phyloP scores from a whole-genome alignment of 2,329 filamentous ascomycete genomes.

The Botryotinia convoluta region DNA sequence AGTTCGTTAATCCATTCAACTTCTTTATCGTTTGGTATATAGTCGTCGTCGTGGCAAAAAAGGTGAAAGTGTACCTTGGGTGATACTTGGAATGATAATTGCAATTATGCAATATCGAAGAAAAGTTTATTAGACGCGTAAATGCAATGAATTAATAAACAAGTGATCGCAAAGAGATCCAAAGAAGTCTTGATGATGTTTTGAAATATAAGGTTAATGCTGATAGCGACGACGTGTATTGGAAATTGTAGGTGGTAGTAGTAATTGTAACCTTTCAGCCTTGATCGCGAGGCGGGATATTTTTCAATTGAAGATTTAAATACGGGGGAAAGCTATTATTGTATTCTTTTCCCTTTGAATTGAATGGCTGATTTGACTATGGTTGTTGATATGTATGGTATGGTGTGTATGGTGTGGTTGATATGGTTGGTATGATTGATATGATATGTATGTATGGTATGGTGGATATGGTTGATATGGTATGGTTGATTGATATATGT shows the following conservation, averaged over 20 bases:
- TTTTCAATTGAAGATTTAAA: neutral
- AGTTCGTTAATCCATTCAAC: slow-evolving; percentile 13
- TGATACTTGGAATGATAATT: neutral
- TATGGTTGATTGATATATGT: neutral
- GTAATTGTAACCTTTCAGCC: neutral
- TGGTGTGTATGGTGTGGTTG: neutral
- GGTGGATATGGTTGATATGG: too few relatives aligned
- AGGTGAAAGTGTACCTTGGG: neutral
- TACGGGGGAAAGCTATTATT: neutral
- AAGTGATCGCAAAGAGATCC: neutral
- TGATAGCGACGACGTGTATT: neutral
- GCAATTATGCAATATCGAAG: neutral
- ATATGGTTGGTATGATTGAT: neutral
- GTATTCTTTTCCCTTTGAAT: neutral
- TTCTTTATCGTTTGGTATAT: neutral
- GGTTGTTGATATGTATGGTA: neutral
- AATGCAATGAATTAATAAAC: neutral
- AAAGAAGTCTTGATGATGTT: neutral
- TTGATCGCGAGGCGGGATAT: slow-evolving; percentile 12
- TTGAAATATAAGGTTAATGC: neutral
- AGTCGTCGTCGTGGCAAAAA: slow-evolving; percentile 2
- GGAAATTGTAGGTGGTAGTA: neutral
- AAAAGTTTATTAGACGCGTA: neutral
- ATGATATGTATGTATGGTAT: neutral
- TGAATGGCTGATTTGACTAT: neutral